Conservation (phyloP, 2,329 filamentous ascomycete species). For the Penicillium sp. region DNA sequence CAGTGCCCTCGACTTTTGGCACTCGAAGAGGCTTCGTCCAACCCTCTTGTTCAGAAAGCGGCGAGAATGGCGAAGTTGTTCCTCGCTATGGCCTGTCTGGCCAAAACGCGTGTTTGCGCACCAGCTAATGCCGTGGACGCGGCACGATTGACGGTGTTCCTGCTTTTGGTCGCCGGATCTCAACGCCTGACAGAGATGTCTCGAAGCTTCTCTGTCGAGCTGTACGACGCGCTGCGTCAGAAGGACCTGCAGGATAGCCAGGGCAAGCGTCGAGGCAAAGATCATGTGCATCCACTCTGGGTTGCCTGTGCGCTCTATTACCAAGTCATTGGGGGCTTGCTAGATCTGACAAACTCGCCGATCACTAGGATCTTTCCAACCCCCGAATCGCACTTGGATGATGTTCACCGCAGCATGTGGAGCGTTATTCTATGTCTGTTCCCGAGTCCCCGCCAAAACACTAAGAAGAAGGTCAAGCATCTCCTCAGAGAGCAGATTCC, state of each 20-base stretch:
- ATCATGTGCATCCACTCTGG: conserved; percentile 12
- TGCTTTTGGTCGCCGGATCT: conserved; percentile 14
- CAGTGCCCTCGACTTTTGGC: conserved; percentile 3
- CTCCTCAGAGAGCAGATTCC: conserved; percentile 6
- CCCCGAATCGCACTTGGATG: neutral
- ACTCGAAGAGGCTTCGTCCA: neutral
- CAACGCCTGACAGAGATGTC: conserved; percentile 18
- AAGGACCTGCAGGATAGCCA: conserved; percentile 3
- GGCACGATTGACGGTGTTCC: conserved; percentile 13
- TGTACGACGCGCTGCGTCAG: conserved; percentile 11
- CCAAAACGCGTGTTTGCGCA: conserved; percentile 8
- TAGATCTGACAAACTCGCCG: neutral
- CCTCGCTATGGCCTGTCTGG: conserved; percentile 14
- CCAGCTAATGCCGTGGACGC: conserved; percentile 3
- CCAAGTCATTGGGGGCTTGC: conserved; percentile 9
- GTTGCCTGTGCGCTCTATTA: conserved; percentile 18
- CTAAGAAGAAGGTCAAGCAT: neutral
- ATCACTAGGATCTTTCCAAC: conserved; percentile 9
- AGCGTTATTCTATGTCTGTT: conserved; percentile 5
- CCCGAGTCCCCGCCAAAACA: neutral
- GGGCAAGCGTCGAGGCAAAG: neutral
- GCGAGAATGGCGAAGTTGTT: conserved; percentile 14
- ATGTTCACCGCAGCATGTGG: conserved; percentile 1
- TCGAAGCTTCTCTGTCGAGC: conserved; percentile 6
- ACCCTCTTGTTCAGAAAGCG: conserved; percentile 10